Evolutionary conservation across 139 green algal genomes (phyloP).

Genomic region (Micractinium conductrix): DNA sequence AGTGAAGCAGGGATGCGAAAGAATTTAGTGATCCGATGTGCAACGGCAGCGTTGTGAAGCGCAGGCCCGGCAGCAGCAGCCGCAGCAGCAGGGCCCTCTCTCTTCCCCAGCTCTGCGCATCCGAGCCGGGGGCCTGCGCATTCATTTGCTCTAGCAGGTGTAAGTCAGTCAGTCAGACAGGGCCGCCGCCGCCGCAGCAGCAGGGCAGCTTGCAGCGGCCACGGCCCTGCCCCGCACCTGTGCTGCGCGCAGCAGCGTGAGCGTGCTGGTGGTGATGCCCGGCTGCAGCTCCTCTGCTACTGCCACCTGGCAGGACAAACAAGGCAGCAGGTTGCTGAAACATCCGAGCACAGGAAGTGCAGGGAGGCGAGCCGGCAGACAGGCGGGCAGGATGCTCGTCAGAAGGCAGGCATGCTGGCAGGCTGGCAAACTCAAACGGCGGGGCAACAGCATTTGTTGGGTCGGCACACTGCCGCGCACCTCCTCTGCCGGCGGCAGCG

Average conservation of each 20-base stretch:
- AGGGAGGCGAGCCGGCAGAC: no score
- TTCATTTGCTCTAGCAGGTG: no score
- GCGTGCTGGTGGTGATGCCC: not conserved
- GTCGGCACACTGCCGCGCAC: no score
- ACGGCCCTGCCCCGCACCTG: not conserved
- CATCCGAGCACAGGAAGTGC: no score
- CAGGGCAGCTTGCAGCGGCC: not conserved
- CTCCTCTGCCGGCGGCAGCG: not conserved
- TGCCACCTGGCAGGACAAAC: no score
- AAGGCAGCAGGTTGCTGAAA: no score
- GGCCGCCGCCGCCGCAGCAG: not conserved
- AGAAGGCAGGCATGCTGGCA: no score
- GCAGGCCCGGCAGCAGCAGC: not conserved
- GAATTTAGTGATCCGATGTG: not conserved
- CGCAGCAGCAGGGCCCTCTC: not conserved
- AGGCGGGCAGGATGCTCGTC: no score
- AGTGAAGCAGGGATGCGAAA: not conserved
- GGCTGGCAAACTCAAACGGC: no score
- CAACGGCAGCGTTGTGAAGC: not conserved
- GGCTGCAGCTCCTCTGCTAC: not conserved
- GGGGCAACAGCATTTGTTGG: no score
- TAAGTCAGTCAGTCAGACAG: not conserved
- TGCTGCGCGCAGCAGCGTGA: not conserved
- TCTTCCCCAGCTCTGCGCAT: not conserved
- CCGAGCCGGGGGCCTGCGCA: not conserved